A percentile compares a stretch with the other conserved stretches of the same genome.
Evolutionary conservation across 495 filamentous ascomycete genomes (phyloP).

Genomic region (Durotheca rogersii): DNA sequence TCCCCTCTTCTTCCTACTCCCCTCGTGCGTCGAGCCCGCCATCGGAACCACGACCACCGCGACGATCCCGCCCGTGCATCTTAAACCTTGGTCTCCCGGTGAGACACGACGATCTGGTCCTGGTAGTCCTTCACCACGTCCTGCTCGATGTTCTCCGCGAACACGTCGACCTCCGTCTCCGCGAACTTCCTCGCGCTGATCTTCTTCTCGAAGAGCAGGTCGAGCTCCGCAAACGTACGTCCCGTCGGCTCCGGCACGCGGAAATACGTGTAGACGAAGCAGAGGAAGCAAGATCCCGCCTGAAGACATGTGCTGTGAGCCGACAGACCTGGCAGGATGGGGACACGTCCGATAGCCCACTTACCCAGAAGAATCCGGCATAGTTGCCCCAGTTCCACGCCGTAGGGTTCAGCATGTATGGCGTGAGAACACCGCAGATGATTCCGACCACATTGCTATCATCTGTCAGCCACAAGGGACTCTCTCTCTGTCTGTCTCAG

Average conservation of each 20-base stretch:
- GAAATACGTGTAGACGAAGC: constrained; percentile 74
- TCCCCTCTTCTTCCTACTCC: no score
- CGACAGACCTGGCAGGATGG: neutral
- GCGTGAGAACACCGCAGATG: constrained; percentile 66
- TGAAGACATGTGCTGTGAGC: constrained; percentile 12
- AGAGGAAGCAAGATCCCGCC: constrained; percentile 68
- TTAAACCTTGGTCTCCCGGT: constrained; percentile 22
- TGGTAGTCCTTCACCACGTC: constrained; percentile 52
- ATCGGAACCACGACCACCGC: neutral
- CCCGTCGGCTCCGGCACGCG: constrained; percentile 71
- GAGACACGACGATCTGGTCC: constrained; percentile 29
- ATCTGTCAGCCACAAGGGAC: constrained; percentile 12
- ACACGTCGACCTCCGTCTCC: constrained; percentile 64
- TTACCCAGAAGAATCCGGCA: constrained; percentile 79
- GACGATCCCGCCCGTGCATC: neutral
- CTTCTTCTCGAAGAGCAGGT: constrained; percentile 66
- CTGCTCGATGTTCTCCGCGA: constrained; percentile 58
- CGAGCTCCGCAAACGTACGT: constrained; percentile 71
- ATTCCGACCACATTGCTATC: constrained; percentile 24
- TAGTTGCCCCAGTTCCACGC: constrained; percentile 77
- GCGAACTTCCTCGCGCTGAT: constrained; percentile 70
- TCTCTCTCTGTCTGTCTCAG: no score
- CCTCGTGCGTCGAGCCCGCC: no score
- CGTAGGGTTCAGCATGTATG: constrained; percentile 72
- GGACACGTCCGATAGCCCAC: constrained; percentile 5